Percentiles rank a stretch among this genome's conserved stretches.
Conservation (phyloP, 2,329 filamentous ascomycete species). For the Diplodia scrobiculata region DNA sequence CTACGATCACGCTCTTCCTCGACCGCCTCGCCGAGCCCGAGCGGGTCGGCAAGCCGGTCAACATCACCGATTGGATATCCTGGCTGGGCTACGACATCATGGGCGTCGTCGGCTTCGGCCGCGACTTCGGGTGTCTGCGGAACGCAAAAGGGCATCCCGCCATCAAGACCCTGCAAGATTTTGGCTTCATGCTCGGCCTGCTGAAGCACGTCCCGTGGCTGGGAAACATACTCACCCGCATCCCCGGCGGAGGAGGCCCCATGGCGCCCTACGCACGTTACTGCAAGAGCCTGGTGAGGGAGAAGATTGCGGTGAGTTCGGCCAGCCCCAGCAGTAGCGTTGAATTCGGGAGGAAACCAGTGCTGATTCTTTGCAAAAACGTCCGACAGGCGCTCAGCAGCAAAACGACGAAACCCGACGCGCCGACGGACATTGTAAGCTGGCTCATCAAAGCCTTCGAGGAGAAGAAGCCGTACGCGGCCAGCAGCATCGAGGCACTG, state of each 20-base stretch:
- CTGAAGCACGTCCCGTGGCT: conserved; percentile 25
- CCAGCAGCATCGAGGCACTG: conserved; percentile 3
- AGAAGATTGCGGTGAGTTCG: conserved; percentile 9
- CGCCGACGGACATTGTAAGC: conserved; percentile 7
- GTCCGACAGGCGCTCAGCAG: background rate
- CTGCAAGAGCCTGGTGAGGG: conserved; percentile 14
- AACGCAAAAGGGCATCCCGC: conserved; percentile 47
- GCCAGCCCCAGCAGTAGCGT: background rate
- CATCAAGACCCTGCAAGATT: conserved; percentile 45
- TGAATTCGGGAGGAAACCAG: too few relatives aligned
- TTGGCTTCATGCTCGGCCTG: background rate
- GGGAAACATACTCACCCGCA: conserved; percentile 8
- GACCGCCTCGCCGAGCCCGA: background rate
- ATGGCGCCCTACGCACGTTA: conserved; percentile 9
- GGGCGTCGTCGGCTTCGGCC: conserved; percentile 52
- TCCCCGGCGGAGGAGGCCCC: conserved; percentile 28
- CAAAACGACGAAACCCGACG: background rate
- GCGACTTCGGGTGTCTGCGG: conserved; percentile 50
- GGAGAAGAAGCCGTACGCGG: conserved; percentile 4
- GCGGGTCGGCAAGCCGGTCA: background rate
- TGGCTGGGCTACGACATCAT: conserved; percentile 57
- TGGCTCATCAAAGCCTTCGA: conserved; percentile 23
- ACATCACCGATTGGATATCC: conserved; percentile 31
- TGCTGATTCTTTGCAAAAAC: too few relatives aligned
- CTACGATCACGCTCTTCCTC: background rate